A percentile compares a stretch with the other conserved stretches of the same genome.
phyloP scores from a whole-genome alignment of 495 filamentous ascomycete genomes.

The Penicillium malachiteum region DNA sequence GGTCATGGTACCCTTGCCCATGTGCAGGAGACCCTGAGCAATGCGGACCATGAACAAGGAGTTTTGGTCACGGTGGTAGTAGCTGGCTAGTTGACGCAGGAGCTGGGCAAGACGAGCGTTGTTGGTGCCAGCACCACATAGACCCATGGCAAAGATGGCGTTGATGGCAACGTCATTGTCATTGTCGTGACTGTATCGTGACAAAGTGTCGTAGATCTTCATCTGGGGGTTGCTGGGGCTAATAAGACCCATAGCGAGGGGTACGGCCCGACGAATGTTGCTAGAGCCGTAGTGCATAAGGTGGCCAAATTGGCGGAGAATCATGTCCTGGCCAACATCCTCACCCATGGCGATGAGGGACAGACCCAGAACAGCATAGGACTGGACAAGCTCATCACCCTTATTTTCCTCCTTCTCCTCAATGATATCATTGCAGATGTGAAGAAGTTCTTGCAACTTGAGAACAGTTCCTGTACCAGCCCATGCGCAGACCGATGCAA shows the following conservation, averaged over 20 bases:
- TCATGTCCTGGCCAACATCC: constrained; percentile 98
- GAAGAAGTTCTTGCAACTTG: constrained; percentile 92
- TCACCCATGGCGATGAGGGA: constrained; percentile 97
- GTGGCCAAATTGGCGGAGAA: constrained; percentile 93
- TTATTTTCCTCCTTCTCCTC: constrained; percentile 92
- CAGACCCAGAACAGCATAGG: constrained; percentile 92
- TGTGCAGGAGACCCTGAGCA: constrained; percentile 94
- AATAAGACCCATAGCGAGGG: constrained; percentile 95
- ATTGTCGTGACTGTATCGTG: constrained; percentile 98
- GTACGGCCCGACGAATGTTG: constrained; percentile 94
- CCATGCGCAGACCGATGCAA: constrained; percentile 96
- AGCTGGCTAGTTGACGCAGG: constrained; percentile 89
- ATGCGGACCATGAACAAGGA: constrained; percentile 99
- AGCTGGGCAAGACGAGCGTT: constrained; percentile 96
- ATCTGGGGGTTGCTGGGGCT: constrained; percentile 98
- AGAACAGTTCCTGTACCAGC: constrained; percentile 95
- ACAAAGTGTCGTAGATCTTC: constrained; percentile 99
- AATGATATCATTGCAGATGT: constrained; percentile 96
- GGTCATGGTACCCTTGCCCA: constrained; percentile 97
- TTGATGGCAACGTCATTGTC: constrained; percentile 98
- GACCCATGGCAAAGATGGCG: constrained; percentile 98
- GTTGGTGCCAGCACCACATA: constrained; percentile 95
- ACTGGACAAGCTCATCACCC: constrained; percentile 88
- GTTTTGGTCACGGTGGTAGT: constrained; percentile 95
- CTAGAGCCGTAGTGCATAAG: constrained; percentile 98